Evolutionary conservation across 2,329 filamentous ascomycete species (phyloP).

Genomic region (Bipolaris bicolor): DNA sequence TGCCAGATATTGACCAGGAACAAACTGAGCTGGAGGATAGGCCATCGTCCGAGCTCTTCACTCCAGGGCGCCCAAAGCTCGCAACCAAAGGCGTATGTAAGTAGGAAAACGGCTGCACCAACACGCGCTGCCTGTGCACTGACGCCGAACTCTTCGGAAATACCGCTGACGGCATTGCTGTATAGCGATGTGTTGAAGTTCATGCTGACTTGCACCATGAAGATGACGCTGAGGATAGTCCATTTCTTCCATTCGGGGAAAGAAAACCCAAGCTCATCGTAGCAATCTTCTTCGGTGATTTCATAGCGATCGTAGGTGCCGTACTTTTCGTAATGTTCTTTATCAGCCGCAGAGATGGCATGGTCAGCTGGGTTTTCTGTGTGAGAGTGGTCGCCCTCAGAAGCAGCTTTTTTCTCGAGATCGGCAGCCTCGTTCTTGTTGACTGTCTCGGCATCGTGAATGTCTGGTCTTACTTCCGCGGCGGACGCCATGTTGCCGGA

Average conservation of each 20-base stretch:
- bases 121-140: constrained; percentile 71
- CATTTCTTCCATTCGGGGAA: constrained; percentile 61
- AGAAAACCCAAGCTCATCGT: constrained; percentile 57
- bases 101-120: constrained; percentile 78
- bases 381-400: constrained; percentile 25
- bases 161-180: constrained; percentile 59
- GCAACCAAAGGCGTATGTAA: constrained; percentile 83
- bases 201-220: constrained; percentile 62
- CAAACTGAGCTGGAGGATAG: constrained; percentile 74
- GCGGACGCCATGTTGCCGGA: constrained; percentile 23
- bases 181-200: constrained; percentile 65
- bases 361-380: constrained; percentile 24
- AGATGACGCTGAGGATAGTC: constrained; percentile 59
- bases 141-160: constrained; percentile 69
- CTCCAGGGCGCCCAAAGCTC: constrained; percentile 89
- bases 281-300: constrained; percentile 58
- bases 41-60: constrained; percentile 80
- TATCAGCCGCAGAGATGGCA: constrained; percentile 30
- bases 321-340: constrained; percentile 40
- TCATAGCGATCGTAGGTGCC: constrained; percentile 55
- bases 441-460: constrained; percentile 27
- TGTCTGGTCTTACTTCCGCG: constrained; percentile 19
- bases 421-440: constrained; percentile 21
- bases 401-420: constrained; percentile 33
- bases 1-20: constrained; percentile 80